Percentiles rank a stretch among this genome's conserved stretches.
phyloP scores from a whole-genome alignment of 306 rosid genomes.

The Betula pendula region DNA sequence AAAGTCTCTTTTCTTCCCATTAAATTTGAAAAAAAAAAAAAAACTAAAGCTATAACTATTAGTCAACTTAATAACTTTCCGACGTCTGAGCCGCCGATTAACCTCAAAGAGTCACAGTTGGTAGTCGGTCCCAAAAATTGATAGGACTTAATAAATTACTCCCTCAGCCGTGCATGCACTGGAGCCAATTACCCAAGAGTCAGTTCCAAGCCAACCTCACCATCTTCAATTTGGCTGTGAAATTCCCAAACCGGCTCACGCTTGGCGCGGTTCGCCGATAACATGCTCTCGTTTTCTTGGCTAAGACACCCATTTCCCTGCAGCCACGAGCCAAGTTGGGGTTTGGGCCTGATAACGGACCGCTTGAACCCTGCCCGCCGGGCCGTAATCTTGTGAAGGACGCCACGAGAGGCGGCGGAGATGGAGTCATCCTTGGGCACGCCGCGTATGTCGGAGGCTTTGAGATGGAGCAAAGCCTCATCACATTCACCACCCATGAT shows the following conservation, averaged over 20 bases:
- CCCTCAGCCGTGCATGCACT: neutral
- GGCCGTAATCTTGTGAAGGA: neutral
- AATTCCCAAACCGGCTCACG: neutral
- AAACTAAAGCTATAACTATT: neutral
- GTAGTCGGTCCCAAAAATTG: neutral
- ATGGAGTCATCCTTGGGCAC: slow-evolving; percentile 26
- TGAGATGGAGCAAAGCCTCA: neutral
- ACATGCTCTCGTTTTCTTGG: slow-evolving; percentile 20
- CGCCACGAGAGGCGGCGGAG: neutral
- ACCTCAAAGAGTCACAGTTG: too few relatives aligned
- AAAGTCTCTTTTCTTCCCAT: neutral
- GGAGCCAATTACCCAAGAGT: slow-evolving; percentile 35
- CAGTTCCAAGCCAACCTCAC: slow-evolving; percentile 37
- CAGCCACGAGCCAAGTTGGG: slow-evolving; percentile 2
- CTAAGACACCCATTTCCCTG: neutral
- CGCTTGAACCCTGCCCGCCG: slow-evolving; percentile 43
- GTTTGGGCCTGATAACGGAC: slow-evolving; percentile 8
- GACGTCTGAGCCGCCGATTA: too few relatives aligned
- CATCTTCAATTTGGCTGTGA: neutral
- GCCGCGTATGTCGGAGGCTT: slow-evolving; percentile 43
- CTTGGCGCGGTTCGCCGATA: slow-evolving; percentile 11
- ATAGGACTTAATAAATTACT: neutral
- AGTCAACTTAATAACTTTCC: neutral
- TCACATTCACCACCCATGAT: slow-evolving; percentile 15
- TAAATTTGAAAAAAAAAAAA: too few relatives aligned